A percentile compares a stretch with the other conserved stretches of the same genome.
These are phyloP conservation scores for Peronosclerospora sorghi DNA, from an alignment of 352 stramenopile genomes.

Conservation along the genomic window DNA sequence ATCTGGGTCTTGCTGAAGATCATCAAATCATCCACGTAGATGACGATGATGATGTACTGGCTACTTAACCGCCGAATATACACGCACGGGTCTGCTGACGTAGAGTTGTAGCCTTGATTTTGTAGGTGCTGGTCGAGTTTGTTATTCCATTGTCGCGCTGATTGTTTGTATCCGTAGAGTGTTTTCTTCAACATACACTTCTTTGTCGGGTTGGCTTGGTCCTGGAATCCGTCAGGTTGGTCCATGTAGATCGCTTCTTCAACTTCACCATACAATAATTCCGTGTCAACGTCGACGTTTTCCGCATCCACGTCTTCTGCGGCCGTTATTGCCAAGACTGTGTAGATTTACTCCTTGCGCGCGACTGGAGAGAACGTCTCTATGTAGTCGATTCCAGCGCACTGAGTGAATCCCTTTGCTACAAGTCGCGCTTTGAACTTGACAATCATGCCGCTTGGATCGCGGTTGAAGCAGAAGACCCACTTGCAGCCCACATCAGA, in stretches of 20 bases:
- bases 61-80: neutral
- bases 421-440: too few relatives aligned
- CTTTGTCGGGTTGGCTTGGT: too few relatives aligned
- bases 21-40: neutral
- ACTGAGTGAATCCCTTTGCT: neutral
- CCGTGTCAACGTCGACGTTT: neutral
- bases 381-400: too few relatives aligned
- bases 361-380: conserved; percentile 1
- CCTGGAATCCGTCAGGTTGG: too few relatives aligned
- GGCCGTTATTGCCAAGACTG: neutral
- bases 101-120: too few relatives aligned
- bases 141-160: too few relatives aligned
- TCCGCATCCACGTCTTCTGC: too few relatives aligned
- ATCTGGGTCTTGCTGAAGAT: too few relatives aligned
- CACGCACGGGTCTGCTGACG: conserved; percentile 1
- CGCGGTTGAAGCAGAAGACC: neutral
- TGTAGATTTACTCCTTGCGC: neutral
- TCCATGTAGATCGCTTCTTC: conserved; percentile 7
- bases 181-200: too few relatives aligned
- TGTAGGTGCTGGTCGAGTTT: too few relatives aligned
- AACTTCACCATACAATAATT: conserved; percentile 1
- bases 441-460: too few relatives aligned
- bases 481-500: neutral
- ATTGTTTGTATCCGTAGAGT: too few relatives aligned
- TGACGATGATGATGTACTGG: neutral